These are phyloP conservation scores for Boletus tylopilopsis DNA, from an alignment of 768 basidiomycete genomes.

Conservation along the genomic window DNA sequence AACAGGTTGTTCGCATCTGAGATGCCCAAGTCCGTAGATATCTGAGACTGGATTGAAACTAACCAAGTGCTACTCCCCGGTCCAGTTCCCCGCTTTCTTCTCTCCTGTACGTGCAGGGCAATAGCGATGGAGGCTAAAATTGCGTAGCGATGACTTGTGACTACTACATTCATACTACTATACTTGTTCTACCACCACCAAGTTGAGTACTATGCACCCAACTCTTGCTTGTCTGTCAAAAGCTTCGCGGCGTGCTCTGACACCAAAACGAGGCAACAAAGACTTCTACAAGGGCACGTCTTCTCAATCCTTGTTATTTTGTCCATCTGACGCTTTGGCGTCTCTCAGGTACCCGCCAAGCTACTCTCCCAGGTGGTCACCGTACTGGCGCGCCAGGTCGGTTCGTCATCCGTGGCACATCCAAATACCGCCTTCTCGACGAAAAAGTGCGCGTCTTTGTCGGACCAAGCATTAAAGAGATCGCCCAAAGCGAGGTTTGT, in stretches of 20 bases:
- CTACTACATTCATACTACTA: no score
- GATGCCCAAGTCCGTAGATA: no score
- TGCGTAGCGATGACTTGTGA: no score
- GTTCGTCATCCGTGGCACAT: conserved; percentile 71
- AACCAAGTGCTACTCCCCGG: no score
- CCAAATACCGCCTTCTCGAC: conserved; percentile 80
- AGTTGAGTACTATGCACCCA: conserved; percentile 51
- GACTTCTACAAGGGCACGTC: conserved; percentile 92
- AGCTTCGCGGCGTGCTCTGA: conserved; percentile 79
- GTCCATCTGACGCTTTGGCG: neutral
- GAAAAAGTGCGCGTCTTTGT: conserved; percentile 82
- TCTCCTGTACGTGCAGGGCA: no score
- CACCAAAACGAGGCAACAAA: conserved; percentile 87
- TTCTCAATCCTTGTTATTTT: neutral
- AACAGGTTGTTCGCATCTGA: no score
- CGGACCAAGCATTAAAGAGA: conserved; percentile 67
- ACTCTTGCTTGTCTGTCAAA: conserved; percentile 71
- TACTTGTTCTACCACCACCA: no score
- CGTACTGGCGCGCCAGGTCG: conserved; percentile 88
- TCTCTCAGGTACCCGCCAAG: conserved; percentile 71
- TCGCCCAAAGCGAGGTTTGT: conserved; percentile 56
- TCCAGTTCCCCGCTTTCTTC: no score
- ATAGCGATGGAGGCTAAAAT: no score
- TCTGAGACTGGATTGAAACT: no score
- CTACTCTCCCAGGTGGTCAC: conserved; percentile 76